Percentiles rank a stretch among this genome's conserved stretches.
phyloP scores from a whole-genome alignment of 306 rosid species.

The Alnus rubra region DNA sequence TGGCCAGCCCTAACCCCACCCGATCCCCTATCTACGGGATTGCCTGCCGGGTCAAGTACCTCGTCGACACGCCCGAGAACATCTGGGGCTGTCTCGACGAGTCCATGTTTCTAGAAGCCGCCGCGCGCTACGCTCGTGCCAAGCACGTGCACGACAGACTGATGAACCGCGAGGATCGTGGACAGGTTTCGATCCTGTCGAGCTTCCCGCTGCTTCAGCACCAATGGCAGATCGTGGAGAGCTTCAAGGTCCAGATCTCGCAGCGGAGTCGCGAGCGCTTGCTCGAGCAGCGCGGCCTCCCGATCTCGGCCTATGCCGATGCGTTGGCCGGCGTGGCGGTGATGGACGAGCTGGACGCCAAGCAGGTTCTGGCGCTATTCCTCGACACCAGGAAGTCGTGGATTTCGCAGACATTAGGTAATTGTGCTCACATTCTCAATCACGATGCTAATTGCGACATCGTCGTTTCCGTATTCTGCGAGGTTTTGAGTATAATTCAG shows the following conservation, averaged over 20 bases:
- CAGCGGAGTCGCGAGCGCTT: conserved; percentile 87
- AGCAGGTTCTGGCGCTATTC: conserved; percentile 62
- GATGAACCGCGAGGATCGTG: conserved; percentile 15
- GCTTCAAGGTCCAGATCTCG: conserved; percentile 88
- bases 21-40: conserved; percentile 63
- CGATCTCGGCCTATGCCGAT: conserved; percentile 63
- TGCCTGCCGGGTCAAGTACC: conserved; percentile 91
- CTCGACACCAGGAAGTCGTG: conserved; percentile 84
- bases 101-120: conserved; percentile 91
- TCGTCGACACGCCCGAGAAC: conserved; percentile 89
- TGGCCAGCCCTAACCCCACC: conserved; percentile 28
- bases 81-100: conserved; percentile 98
- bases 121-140: conserved; percentile 79
- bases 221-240: conserved; percentile 97
- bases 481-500: conserved; percentile 84
- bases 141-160: conserved; percentile 60
- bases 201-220: conserved; percentile 88
- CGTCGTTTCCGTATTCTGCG: conserved; percentile 76
- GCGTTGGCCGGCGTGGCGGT: conserved; percentile 84
- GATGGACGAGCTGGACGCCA: conserved; percentile 76
- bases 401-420: conserved; percentile 57
- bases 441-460: conserved; percentile 39
- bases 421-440: conserved; percentile 33
- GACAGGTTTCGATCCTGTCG: conserved; percentile 52
- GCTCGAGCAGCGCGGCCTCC: conserved; percentile 70